Conservation (phyloP, 305 asterid species). For the Fraxinus latifolia region DNA sequence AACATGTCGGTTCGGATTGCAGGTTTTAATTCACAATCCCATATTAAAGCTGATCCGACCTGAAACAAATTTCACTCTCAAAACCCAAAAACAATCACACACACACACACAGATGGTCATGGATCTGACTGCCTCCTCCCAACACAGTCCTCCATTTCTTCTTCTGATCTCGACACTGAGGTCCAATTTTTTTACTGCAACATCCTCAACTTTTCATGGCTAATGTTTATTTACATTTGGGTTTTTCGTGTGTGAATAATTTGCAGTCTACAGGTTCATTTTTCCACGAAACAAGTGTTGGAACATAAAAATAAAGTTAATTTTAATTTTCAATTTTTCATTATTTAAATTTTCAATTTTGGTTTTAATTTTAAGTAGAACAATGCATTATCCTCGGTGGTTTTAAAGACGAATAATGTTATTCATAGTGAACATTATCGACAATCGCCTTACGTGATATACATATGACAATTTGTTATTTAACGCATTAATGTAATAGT, state of each 20-base stretch:
- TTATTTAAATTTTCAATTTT: too few species aligned
- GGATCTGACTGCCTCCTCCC: constrained; percentile 63
- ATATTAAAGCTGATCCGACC: background rate
- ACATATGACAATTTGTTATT: too few species aligned
- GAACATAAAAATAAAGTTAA: too few species aligned
- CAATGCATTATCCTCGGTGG: background rate
- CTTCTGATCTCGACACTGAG: constrained; percentile 95
- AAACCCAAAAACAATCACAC: background rate
- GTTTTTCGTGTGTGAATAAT: background rate
- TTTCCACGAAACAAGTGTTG: constrained; percentile 50
- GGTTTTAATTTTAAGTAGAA: background rate
- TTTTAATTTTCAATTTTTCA: too few species aligned
- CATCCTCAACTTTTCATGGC: background rate
- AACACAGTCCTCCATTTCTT: constrained; percentile 63
- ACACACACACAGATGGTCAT: background rate
- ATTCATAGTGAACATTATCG: too few species aligned
- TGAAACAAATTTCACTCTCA: background rate
- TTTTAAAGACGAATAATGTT: too few species aligned
- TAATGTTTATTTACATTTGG: background rate
- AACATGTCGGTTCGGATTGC: background rate
- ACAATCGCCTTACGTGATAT: too few species aligned
- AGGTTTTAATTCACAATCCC: background rate
- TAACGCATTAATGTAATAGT: too few species aligned
- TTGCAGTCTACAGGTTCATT: constrained; percentile 84
- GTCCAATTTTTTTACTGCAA: constrained; percentile 21